These are phyloP conservation scores for Chlamydomonas urium DNA, from an alignment of 139 green algal species.

Conservation along the genomic window DNA sequence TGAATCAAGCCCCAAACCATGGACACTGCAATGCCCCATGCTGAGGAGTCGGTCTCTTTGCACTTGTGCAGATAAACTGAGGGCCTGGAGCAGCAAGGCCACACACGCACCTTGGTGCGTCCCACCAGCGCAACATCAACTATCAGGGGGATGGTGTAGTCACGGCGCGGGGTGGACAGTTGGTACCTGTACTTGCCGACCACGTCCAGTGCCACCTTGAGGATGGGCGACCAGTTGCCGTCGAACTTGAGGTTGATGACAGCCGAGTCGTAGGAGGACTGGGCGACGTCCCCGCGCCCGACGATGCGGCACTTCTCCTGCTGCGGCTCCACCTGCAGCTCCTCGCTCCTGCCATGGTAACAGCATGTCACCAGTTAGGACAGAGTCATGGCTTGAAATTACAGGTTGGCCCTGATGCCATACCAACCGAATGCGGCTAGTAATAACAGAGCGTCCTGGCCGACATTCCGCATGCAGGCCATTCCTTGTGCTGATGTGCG, in stretches of 20 bases:
- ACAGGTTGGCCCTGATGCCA: too few species aligned
- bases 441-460: too few species aligned
- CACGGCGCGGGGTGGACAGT: constrained; percentile 55
- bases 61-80: too few species aligned
- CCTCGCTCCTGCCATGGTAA: constrained; percentile 6
- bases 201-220: constrained; percentile 58
- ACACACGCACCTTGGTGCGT: constrained; percentile 1
- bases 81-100: too few species aligned
- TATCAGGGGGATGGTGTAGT: constrained; percentile 56
- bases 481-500: too few species aligned
- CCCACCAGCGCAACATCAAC: constrained; percentile 79
- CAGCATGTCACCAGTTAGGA: too few species aligned
- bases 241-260: constrained; percentile 81
- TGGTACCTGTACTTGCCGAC: constrained; percentile 88
- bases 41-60: too few species aligned
- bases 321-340: constrained; percentile 17
- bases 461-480: too few species aligned
- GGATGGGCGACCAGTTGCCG: constrained; percentile 77
- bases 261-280: constrained; percentile 32
- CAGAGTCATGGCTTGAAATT: too few species aligned
- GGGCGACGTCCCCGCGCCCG: constrained; percentile 38
- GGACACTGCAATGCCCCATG: too few species aligned
- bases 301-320: constrained; percentile 29
- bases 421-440: too few species aligned
- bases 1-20: too few species aligned